Evolutionary conservation across 2,329 filamentous ascomycete genomes (phyloP), one percentile per base, ranked within the genome.

Genomic region (Cyclaneusma minus): DNA sequence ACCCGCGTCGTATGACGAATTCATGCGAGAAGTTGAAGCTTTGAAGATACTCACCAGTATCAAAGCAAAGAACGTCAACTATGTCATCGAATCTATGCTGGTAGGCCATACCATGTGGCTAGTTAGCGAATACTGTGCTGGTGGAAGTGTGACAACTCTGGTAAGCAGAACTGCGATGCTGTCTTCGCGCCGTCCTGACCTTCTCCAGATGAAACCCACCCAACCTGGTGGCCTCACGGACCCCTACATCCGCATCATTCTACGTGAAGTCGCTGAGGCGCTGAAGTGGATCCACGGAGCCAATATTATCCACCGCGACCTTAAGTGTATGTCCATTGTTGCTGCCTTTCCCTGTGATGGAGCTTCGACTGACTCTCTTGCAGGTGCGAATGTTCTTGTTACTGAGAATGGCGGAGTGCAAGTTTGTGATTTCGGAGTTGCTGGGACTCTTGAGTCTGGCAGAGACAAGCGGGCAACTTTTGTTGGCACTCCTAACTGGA

Each of bases 101-200:
- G 70, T 87, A 19, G 77, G 78, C 21, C 73, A 78, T 39, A 69
- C 81, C 33, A 74, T 91, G 55, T 91, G 82, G 82, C 81, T 89
- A 57, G 70, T 89, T 29, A 85, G 78, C 32, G 80, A 89, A 52
- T 84, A 85, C 49, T 85, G 81, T 41, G 79, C 77, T 5, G 82
- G 82, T 34, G 82, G 82, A 25, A 89, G 81, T 47, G 75, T 91
- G 47, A 75, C 67, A 37, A 85, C 64, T 34, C 64, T 67, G 53
- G 63, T 41, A 55, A 60, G 35, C 48, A 56, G 19, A 55, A 57
- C 34, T 48, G 52, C 29, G 54, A 58, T 42, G 46, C 60, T 29
- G 58, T 58, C 30, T 53, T 10, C 21, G 8, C 16, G 10, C 21
- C 16, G 35, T 24, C 35, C 26, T 42, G 26, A 44, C 13, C 13